Base-by-base conservation (phyloP, 2,329 filamentous ascomycete species). In the Claviceps sp. region DNA sequence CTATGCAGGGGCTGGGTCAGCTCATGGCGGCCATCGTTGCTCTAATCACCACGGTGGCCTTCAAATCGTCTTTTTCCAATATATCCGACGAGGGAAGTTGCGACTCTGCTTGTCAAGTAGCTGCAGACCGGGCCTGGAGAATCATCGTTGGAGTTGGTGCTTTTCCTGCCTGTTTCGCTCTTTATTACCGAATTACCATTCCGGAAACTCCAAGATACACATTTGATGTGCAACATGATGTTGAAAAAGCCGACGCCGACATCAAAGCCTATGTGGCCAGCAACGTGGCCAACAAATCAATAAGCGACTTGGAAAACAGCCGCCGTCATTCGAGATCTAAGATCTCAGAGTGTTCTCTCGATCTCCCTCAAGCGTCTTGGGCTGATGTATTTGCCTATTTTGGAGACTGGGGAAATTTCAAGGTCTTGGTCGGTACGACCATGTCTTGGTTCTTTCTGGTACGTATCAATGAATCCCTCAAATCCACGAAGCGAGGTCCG, bases 171-270 rank as follows among this genome's bases (percentile, higher is more conserved):
- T 85, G 81, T 60, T 76, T 89, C 53, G 87, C 86, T 13, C 73
- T 93, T n/a, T 91, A 90, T 68, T 93, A 87, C 69, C 84, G 87
- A 56, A 77, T 93, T 50, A 91, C 86, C 22, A 90, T 93, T 54
- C 87, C 87, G 8, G 88, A 93, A 69, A 90, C 87, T 3, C 86
- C 86, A 40, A 79, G 86, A 40, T 91, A 90, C 65, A 90, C 86
- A 1, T 88, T 90, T 59, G 87, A 93, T 64, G 80, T 93, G 2
- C 76, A 81, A 30, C 82, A 81, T 54, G 86, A 93, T 61, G 74
- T 87, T 34, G 78, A 86, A 65, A 86, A 88, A 68, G 87, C 80
- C 34, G 81, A 84, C 53, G 81, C 80, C 11, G 87, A 91, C 59
- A 81, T 86, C 58, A 79, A 81, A 59, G 76, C 76, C 7, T 80